phyloP scores from a whole-genome alignment of 768 basidiomycete genomes.

The Termitomyces sp. region DNA sequence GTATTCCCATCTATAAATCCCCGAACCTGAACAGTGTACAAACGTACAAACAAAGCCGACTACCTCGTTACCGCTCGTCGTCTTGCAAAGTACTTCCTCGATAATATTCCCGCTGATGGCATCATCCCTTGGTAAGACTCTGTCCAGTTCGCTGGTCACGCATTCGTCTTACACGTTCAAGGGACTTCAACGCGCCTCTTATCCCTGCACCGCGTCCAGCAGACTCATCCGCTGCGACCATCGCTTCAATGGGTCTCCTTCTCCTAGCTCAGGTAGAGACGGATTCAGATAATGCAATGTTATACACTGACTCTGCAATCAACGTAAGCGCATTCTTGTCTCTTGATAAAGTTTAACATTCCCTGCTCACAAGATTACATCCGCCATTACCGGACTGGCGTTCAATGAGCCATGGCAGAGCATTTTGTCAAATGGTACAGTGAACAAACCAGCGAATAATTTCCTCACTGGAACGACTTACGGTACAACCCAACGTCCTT shows the following conservation, averaged over 20 bases:
- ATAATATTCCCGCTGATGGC: slow-evolving; percentile 50
- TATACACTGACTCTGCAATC: slow-evolving; percentile 47
- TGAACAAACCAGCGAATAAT: slow-evolving; percentile 16
- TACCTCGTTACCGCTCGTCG: slow-evolving; percentile 59
- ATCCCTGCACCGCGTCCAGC: slow-evolving; percentile 50
- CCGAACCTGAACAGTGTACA: slow-evolving; percentile 43
- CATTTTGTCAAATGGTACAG: slow-evolving; percentile 16
- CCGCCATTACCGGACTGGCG: slow-evolving; percentile 12
- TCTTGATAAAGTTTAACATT: neutral
- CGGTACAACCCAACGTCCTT: slow-evolving; percentile 19
- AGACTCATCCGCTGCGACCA: slow-evolving; percentile 66
- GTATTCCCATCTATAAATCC: neutral
- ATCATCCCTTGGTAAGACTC: slow-evolving; percentile 59
- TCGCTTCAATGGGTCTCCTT: slow-evolving; percentile 56
- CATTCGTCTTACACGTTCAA: slow-evolving; percentile 17
- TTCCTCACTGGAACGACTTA: slow-evolving; percentile 21
- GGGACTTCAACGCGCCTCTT: slow-evolving; percentile 74
- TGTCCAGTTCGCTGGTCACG: neutral
- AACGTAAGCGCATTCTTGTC: slow-evolving; percentile 22
- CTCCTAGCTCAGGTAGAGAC: slow-evolving; percentile 44
- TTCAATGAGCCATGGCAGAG: slow-evolving; percentile 18
- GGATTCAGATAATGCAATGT: slow-evolving; percentile 23
- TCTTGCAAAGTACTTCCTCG: slow-evolving; percentile 56
- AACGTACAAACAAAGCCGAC: slow-evolving; percentile 37
- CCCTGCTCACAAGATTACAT: slow-evolving; percentile 6